A percentile compares a stretch with the other conserved stretches of the same genome.
Evolutionary conservation across 208 protist species (phyloP).

Genomic region (Porcisia deanei): DNA sequence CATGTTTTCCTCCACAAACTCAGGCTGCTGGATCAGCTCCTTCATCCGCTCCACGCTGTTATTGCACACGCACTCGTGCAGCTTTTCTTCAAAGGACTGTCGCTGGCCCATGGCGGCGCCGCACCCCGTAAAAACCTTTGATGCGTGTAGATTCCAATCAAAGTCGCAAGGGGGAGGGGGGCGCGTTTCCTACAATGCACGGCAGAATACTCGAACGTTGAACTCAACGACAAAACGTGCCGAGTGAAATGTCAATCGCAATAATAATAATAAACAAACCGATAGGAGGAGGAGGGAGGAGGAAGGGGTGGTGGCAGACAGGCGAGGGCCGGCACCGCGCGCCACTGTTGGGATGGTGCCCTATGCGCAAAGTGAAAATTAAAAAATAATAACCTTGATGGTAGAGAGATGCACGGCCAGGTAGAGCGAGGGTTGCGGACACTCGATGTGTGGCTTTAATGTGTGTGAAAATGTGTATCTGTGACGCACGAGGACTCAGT

Average conservation of each 20-base stretch:
- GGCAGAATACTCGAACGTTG: too few species aligned
- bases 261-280: too few species aligned
- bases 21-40: slow-evolving; percentile 34
- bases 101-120: slow-evolving; percentile 51
- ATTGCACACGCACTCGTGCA: slow-evolving; percentile 71
- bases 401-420: neutral
- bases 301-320: too few species aligned
- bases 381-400: neutral
- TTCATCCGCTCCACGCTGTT: slow-evolving; percentile 45
- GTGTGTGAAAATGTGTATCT: neutral
- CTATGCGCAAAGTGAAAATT: neutral
- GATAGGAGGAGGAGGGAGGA: too few species aligned
- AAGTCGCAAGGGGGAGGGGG: too few species aligned
- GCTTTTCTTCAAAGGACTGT: slow-evolving; percentile 38
- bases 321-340: neutral
- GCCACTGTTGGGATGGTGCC: neutral
- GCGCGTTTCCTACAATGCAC: too few species aligned
- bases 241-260: too few species aligned
- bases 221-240: too few species aligned
- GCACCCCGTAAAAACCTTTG: neutral
- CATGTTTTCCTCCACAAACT: slow-evolving; percentile 44
- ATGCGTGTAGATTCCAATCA: neutral
- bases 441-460: neutral
- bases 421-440: neutral
- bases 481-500: neutral